Conservation (phyloP, 1,284 basidiomycete species). For the Rhodotorula glutinis region DNA sequence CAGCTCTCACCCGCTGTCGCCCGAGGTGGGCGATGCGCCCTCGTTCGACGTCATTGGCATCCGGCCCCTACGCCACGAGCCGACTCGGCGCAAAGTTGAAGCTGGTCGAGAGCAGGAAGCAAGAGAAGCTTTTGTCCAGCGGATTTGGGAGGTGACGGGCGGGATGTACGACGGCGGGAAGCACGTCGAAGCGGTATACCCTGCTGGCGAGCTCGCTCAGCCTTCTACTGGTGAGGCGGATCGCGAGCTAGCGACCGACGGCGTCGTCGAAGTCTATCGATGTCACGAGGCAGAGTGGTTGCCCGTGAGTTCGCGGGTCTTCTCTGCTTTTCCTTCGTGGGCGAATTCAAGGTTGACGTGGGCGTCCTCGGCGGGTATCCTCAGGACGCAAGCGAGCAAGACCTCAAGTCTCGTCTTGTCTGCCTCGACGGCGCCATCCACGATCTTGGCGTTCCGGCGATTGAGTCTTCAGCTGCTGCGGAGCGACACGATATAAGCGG, state of each 20-base stretch:
- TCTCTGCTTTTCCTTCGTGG: too few relatives aligned
- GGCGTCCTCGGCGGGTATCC: too few relatives aligned
- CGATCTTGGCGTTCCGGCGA: slow-evolving; percentile 15
- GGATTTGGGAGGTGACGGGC: slow-evolving; percentile 55
- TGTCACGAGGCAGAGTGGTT: slow-evolving; percentile 79
- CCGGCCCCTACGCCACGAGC: slow-evolving; percentile 70
- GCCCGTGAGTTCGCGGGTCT: slow-evolving; percentile 58
- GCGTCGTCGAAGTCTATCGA: slow-evolving; percentile 75
- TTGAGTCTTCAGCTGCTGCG: neutral
- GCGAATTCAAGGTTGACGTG: too few relatives aligned
- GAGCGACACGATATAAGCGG: neutral
- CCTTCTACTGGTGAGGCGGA: too few relatives aligned
- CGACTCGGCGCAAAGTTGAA: slow-evolving; percentile 47
- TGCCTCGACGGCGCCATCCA: slow-evolving; percentile 35
- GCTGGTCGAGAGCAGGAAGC: slow-evolving; percentile 51
- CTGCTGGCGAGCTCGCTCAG: too few relatives aligned
- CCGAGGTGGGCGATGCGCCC: slow-evolving; percentile 34
- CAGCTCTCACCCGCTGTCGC: slow-evolving; percentile 49
- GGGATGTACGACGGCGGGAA: slow-evolving; percentile 69
- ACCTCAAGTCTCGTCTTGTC: slow-evolving; percentile 25
- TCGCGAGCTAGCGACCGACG: slow-evolving; percentile 34
- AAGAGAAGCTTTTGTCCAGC: slow-evolving; percentile 39
- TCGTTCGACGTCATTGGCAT: slow-evolving; percentile 76
- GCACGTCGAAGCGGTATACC: slow-evolving; percentile 65
- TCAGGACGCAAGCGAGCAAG: neutral